These are phyloP conservation scores for Eruca vesicaria DNA, from an alignment of 441 rosid species.

Conservation along the genomic window DNA sequence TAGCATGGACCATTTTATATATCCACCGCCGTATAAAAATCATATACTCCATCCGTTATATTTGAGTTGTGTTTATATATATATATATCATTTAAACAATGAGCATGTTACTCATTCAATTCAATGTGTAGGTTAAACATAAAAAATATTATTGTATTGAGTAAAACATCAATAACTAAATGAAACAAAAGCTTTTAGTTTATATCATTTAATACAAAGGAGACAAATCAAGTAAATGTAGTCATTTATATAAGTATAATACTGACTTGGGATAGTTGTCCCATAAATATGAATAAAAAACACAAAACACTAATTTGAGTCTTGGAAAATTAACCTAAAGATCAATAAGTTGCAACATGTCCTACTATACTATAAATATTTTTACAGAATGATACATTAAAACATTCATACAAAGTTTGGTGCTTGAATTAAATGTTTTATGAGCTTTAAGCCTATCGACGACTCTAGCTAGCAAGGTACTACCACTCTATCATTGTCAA, in stretches of 20 bases:
- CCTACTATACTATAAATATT: neutral
- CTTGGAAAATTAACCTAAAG: neutral
- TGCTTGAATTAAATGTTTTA: neutral
- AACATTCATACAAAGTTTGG: neutral
- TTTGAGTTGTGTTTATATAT: neutral
- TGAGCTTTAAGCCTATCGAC: neutral
- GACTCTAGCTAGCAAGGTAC: neutral
- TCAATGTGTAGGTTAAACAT: neutral
- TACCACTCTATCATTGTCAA: neutral
- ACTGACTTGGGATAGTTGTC: neutral
- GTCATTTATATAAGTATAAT: neutral
- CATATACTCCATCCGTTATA: neutral
- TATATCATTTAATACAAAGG: neutral
- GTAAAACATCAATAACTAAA: neutral
- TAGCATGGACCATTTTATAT: neutral
- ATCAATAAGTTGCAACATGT: neutral
- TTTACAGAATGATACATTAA: neutral
- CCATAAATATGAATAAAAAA: neutral
- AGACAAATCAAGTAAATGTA: neutral
- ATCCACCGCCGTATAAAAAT: constrained; percentile 13
- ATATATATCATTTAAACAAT: too few species aligned
- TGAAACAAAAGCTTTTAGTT: neutral
- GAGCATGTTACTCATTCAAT: neutral
- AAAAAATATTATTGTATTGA: neutral
- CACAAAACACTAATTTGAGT: neutral